Percentiles rank a stretch among this genome's conserved stretches.
These are phyloP conservation scores for Atkinsonella hypoxylon DNA, from an alignment of 2,329 filamentous ascomycete genomes.

Conservation along the genomic window DNA sequence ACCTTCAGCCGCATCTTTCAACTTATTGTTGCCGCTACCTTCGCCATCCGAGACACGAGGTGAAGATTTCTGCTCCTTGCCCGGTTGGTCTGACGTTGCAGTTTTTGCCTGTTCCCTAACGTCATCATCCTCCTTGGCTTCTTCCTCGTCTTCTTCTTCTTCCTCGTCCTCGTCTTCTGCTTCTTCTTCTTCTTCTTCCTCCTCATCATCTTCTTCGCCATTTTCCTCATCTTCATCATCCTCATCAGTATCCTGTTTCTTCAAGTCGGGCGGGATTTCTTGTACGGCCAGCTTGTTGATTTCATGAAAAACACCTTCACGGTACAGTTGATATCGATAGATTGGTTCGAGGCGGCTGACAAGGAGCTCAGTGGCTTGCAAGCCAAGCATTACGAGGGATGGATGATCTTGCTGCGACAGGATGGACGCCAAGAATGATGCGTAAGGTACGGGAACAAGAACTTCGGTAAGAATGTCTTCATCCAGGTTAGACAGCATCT, in stretches of 20 bases:
- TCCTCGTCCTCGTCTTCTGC: neutral
- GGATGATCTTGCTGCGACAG: constrained; percentile 91
- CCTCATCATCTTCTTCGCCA: constrained; percentile 10
- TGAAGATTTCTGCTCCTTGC: neutral
- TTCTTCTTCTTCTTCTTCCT: neutral
- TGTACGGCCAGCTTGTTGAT: constrained; percentile 65
- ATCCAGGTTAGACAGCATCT: constrained; percentile 96
- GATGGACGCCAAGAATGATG: constrained; percentile 90
- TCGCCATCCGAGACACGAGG: constrained; percentile 6
- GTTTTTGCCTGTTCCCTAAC: constrained; percentile 13
- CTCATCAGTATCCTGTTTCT: constrained; percentile 7
- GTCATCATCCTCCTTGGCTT: constrained; percentile 3
- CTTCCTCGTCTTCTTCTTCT: neutral
- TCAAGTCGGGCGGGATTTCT: constrained; percentile 17
- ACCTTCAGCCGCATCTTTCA: constrained; percentile 23
- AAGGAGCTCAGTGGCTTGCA: constrained; percentile 83
- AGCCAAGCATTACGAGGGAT: constrained; percentile 70
- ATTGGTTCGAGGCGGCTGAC: constrained; percentile 73
- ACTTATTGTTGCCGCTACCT: constrained; percentile 9
- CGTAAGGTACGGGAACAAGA: constrained; percentile 78
- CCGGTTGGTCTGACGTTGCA: constrained; percentile 4
- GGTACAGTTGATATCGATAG: constrained; percentile 93
- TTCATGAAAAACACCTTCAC: constrained; percentile 88
- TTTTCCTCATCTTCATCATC: constrained; percentile 13
- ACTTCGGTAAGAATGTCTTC: constrained; percentile 74